Percentiles rank a stretch among this genome's conserved stretches.
Evolutionary conservation across 805 yeast species (phyloP).

Genomic region (Wickerhamiella alocasiicola): DNA sequence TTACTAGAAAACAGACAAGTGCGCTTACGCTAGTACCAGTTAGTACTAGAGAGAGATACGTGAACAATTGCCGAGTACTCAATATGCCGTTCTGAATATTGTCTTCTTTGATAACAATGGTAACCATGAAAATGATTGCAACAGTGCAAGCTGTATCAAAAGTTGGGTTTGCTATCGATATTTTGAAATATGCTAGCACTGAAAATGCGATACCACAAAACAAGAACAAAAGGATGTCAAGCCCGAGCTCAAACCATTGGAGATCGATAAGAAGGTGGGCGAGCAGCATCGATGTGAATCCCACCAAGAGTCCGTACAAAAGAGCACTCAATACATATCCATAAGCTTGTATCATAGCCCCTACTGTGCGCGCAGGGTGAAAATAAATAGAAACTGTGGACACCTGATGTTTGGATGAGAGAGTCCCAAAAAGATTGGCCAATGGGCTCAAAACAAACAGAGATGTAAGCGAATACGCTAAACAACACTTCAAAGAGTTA

Average conservation of each 20-base stretch:
- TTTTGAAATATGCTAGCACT: slow-evolving; percentile 55
- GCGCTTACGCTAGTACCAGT: slow-evolving; percentile 51
- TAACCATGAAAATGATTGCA: slow-evolving; percentile 57
- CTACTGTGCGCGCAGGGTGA: slow-evolving; percentile 68
- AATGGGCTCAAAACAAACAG: slow-evolving; percentile 48
- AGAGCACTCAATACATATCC: slow-evolving; percentile 47
- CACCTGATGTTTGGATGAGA: slow-evolving; percentile 67
- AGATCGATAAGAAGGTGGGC: slow-evolving; percentile 35
- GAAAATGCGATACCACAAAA: slow-evolving; percentile 49
- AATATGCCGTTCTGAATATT: slow-evolving; percentile 45
- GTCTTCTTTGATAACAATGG: slow-evolving; percentile 65
- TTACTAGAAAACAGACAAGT: slow-evolving; percentile 45
- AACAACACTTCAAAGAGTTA: slow-evolving; percentile 44
- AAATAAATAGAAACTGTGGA: slow-evolving; percentile 78
- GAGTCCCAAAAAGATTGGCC: slow-evolving; percentile 41
- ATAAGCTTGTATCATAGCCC: slow-evolving; percentile 67
- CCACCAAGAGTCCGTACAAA: slow-evolving; percentile 39
- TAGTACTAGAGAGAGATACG: slow-evolving; percentile 45
- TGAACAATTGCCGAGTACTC: slow-evolving; percentile 41
- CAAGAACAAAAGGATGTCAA: slow-evolving; percentile 39
- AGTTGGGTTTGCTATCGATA: slow-evolving; percentile 49
- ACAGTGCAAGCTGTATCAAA: slow-evolving; percentile 74
- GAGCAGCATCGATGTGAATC: slow-evolving; percentile 39
- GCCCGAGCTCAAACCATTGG: slow-evolving; percentile 39
- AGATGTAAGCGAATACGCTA: slow-evolving; percentile 66